Base-by-base conservation (phyloP, 2,329 filamentous ascomycete genomes). In the Hypomyces perniciosus region DNA sequence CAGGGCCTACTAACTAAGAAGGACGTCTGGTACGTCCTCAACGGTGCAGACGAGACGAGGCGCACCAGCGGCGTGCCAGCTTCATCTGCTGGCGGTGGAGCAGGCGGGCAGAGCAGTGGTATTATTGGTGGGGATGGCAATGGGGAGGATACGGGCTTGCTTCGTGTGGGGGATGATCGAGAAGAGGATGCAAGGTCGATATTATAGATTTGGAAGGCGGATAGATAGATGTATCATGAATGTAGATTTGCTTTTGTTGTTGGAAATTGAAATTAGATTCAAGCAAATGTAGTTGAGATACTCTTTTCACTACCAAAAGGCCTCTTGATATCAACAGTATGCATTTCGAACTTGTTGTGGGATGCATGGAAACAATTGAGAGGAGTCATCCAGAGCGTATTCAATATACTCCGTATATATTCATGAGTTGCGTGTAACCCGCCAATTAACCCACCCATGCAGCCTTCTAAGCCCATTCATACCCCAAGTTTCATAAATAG, bases 1-100 rank as follows among this genome's bases (percentile, higher is more conserved):
- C 84, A 89, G 66, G 93, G 93, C 0, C 68, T 99, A 44, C 72
- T 97, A 59, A 99, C 93, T 20, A 97, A 97, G 75, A 99, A 99
- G 73, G 93, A 99, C 69, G 85, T 95, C 33, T 97, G 91, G 88
- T 91, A 89, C 67, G 84, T 97, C 37, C 75, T 97, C 42, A 90
- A 96, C 64, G 88, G 86, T 39, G 83, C 82, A 8, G 84, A 86
- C 56, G 81, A 84, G 65, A 79, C 79, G 49, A 71, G 77, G 28
- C 70, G 74, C 20, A 72, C 67, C 4, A 63, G 61, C 47, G 64
- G 61, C 6, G 37, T 62, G n/a, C 50, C 57, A 10, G 40, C 53
- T 3, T 9, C 40, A 12, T n/a, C 29, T 3, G 44, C 26, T 28
- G 38, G 52, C n/a, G 20, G 35, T n/a, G 54, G 54, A 35, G 39